Evolutionary conservation across 257 asterid genomes (phyloP), one percentile per base, ranked within the genome.

Genomic region (Plantago ovata): DNA sequence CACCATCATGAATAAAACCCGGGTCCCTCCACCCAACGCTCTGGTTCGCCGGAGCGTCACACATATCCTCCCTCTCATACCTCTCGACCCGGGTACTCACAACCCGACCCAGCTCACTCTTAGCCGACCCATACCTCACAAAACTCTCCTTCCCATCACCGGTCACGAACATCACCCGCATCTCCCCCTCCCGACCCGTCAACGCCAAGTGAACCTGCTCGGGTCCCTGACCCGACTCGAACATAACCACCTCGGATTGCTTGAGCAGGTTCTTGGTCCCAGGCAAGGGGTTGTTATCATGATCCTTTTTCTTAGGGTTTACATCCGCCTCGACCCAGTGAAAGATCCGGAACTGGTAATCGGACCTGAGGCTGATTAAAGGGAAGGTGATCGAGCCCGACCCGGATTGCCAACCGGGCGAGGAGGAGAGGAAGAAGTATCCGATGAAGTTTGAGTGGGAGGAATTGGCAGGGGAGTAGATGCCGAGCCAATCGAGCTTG

Each of bases 101-200:
- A 36, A 72, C 71, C 69, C 36, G 76, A 65, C 63, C 73, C 91
- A 85, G 3, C 8, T 52, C 57, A 38, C 55, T 48, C 59, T 65
- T 70, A 72, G 65, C 45, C 75, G 69, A 56, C 68, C 98, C 95
- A 39, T 92, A 88, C 38, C 48, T 85, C 63, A 88, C 95, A 13
- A 70, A 74, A 16, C 73, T 85, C 63, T 80, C 83, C 46, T 60
- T 64, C 63, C 95, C 95, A 60, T 88, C 95, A 7, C 53, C 74
- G n/a, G 89, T 92, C 58, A 92, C 96, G 66, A 88, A 92, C 96
- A 92, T 82, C 47, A 85, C 94, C 77, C 98, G 83, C 96, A 92
- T 92, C 84, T 88, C 96, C 64, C 83, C 94, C 16, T 52, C 80
- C 72, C 38, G 48, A 46, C 84, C 95, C 68, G 96, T 88, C 53